Evolutionary conservation across 805 yeast species (phyloP), one percentile per base, ranked within the genome.

Genomic region (Starmerella geochares): DNA sequence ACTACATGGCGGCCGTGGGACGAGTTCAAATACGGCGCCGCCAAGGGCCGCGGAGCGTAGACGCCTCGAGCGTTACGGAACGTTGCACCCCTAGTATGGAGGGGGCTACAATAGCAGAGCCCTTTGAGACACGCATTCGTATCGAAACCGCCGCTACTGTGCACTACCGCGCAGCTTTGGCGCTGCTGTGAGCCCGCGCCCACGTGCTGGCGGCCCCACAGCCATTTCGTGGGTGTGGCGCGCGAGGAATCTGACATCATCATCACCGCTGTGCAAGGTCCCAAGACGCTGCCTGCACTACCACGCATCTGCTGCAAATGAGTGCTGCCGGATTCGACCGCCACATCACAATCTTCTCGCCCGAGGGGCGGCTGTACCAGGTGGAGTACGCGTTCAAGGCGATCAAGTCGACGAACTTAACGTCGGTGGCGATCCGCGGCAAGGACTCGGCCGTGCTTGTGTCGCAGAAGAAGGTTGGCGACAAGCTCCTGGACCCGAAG

Each of bases 371-470:
- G 68, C 75, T 92, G 54, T 92, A 83, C 70, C 98, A 92, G 71
- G 98, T 90, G 54, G 98, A 92, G 67, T 92, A 92, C 65, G 98
- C 97, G 5, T 88, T 88, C 73, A 88, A 92, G 67, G 97, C 97
- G 4, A 87, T 92, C 65, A 92, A 87, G 63, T 79, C 94, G 41
- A 79, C 96, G 52, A 90, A 86, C 66, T 79, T 92, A 63, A 92
- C 95, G 39, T 83, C 94, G 24, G 64, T 92, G 50, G 97, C 88
- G 16, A 75, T 92, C 54, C 78, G 83, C 45, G 97, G 97, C 48
- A 79, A 81, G 60, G 90, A 84, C 65, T 78, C 84, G 29, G 82
- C 90, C 13, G 96, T 92, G 32, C 73, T 92, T 57, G 80, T 92
- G 58, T 83, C 94, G 40, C 98, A 92, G 64, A 90, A 92, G 74